Evolutionary conservation across 768 basidiomycete species (phyloP).

Genomic region (Hortiboletus campestris): DNA sequence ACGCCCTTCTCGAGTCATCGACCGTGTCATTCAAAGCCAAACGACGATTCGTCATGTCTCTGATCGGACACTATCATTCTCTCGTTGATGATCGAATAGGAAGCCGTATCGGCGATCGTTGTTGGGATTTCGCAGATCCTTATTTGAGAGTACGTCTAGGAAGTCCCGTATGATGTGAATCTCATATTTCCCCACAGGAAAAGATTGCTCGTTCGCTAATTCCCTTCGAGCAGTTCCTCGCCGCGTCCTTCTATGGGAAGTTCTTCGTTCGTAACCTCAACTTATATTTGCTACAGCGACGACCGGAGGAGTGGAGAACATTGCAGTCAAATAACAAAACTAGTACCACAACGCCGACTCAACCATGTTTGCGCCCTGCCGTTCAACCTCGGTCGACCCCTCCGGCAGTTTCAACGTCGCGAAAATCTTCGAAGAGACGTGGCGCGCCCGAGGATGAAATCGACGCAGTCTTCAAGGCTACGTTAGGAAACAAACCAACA

Average conservation of each 20-base stretch:
- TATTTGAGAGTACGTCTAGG: slow-evolving; percentile 72
- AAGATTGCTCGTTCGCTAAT: slow-evolving; percentile 86
- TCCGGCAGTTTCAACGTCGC: background rate
- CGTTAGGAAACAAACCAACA: slow-evolving; percentile 58
- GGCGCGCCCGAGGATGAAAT: slow-evolving; percentile 60
- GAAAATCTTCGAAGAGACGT: slow-evolving; percentile 48
- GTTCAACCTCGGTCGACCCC: background rate
- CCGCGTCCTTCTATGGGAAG: slow-evolving; percentile 80
- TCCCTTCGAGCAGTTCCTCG: slow-evolving; percentile 65
- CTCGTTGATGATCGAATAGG: slow-evolving; percentile 91
- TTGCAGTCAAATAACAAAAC: slow-evolving; percentile 50
- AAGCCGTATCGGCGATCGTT: slow-evolving; percentile 85
- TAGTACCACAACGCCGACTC: slow-evolving; percentile 10
- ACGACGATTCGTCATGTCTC: slow-evolving; percentile 66
- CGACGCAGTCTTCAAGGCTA: slow-evolving; percentile 63
- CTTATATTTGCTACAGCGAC: slow-evolving; percentile 71
- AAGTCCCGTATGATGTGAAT: background rate
- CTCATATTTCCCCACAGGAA: slow-evolving; percentile 52
- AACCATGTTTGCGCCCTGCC: slow-evolving; percentile 15
- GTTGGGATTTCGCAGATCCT: slow-evolving; percentile 88
- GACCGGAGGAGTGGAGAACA: slow-evolving; percentile 82
- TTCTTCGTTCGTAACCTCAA: slow-evolving; percentile 82
- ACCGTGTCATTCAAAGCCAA: slow-evolving; percentile 63
- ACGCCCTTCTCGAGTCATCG: slow-evolving; percentile 68
- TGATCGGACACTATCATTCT: slow-evolving; percentile 75